Base-by-base conservation (phyloP, 1,139 yeast genomes). In the Blastobotrys arbuscula region DNA sequence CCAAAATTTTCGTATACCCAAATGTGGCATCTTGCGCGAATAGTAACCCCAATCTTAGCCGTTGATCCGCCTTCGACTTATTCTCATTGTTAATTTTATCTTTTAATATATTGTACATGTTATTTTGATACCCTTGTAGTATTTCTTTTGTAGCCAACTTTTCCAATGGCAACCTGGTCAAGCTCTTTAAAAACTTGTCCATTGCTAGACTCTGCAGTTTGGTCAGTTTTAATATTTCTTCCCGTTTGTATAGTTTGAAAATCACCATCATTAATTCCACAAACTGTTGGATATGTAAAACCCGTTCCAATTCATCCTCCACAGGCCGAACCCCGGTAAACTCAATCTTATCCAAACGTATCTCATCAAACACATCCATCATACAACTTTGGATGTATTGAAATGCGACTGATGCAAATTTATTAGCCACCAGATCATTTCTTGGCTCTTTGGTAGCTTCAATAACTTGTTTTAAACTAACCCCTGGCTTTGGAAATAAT, bases 331-430 rank as follows among this genome's bases (percentile, higher is more conserved):
- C 15, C 3, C 49, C 49, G 9, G 42, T 36, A 20, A 24, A 42
- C 6, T 23, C 26, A 20, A 45, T 13, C 16, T 19, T 20, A 12
- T 40, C 42, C 12, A 36, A 16, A 24, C 42, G 37, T 3, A 13
- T 13, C 2, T 41, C 41, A 18, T 41, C 45, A 42, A 41, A 37
- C 20, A 45, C 41, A 24, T 40, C 45, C 38, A 41, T 12, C 7
- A 35, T 37, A 16, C 40, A 36, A 9, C 45, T 30, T 38, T 42
- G 49, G 9, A 40, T 15, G 24, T 45, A 45, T 18, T 33, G 34
- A 18, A 40, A 24, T 6, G 42, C 49, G 12, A 45, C 18, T 19
- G 49, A 45, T 24, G 36, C 35, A 8, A 45, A 28, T 16, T 28
- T 20, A 13, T 40, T 36, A 12, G 28, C 23, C 3, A 19, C 24